Evolutionary conservation across 352 stramenopile genomes (phyloP).

Genomic region (Aphanomyces euteiches): DNA sequence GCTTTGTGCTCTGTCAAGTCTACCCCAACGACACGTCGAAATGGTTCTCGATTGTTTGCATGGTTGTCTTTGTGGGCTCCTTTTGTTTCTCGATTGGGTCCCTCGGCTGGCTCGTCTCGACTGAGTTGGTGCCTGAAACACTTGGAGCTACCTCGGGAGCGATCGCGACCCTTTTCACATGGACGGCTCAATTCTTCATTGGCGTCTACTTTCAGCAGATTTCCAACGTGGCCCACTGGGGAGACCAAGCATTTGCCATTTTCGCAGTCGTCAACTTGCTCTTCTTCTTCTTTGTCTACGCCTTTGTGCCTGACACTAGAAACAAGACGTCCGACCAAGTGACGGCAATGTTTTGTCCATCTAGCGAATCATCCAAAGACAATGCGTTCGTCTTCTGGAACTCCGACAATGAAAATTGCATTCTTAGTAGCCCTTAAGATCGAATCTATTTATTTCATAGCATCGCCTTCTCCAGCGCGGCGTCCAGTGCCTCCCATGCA

Average conservation of each 20-base stretch:
- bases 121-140: slow-evolving; percentile 52
- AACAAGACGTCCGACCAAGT: slow-evolving; percentile 41
- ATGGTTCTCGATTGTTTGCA: slow-evolving; percentile 40
- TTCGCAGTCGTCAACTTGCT: slow-evolving; percentile 41
- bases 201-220: slow-evolving; percentile 53
- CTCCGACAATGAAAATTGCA: no score
- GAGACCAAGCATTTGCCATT: slow-evolving; percentile 38
- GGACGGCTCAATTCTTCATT: slow-evolving; percentile 47
- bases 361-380: not conserved
- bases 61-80: slow-evolving; percentile 20
- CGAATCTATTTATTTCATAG: no score
- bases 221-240: slow-evolving; percentile 38
- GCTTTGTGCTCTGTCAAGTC: slow-evolving; percentile 25
- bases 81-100: slow-evolving; percentile 44
- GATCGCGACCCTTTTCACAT: slow-evolving; percentile 51
- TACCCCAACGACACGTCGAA: slow-evolving; percentile 31
- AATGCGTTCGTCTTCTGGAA: no score
- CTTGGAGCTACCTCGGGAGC: slow-evolving; percentile 46
- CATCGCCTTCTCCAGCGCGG: no score
- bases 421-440: no score
- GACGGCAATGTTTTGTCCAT: not conserved
- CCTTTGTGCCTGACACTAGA: slow-evolving; percentile 44
- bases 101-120: slow-evolving; percentile 46
- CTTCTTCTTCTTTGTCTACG: slow-evolving; percentile 36
- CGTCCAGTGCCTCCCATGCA: no score